A percentile compares a stretch with the other conserved stretches of the same genome.
These are phyloP conservation scores for Coccomyxa sp. DNA, from an alignment of 139 green algal genomes.

Conservation along the genomic window DNA sequence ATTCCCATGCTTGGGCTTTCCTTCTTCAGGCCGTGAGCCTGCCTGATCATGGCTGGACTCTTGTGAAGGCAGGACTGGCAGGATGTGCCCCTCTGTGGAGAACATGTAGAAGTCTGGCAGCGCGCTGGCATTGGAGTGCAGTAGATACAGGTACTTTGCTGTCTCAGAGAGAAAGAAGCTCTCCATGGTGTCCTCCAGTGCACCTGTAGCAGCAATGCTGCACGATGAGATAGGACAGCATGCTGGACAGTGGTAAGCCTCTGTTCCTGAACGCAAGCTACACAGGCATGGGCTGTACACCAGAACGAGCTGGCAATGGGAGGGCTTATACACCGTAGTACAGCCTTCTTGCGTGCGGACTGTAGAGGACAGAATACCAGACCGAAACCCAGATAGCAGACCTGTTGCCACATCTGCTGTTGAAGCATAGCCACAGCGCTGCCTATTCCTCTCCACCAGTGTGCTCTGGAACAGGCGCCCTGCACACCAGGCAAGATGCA, in stretches of 20 bases:
- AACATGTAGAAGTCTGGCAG: slow-evolving; percentile 66
- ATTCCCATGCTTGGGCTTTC: too few relatives aligned
- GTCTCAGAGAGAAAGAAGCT: slow-evolving; percentile 91
- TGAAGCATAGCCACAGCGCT: slow-evolving; percentile 58
- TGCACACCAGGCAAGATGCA: too few relatives aligned
- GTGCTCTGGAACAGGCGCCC: slow-evolving; percentile 24
- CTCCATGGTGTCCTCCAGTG: slow-evolving; percentile 81
- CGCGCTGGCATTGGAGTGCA: slow-evolving; percentile 40
- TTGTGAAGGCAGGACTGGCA: slow-evolving; percentile 32
- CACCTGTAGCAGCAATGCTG: not conserved
- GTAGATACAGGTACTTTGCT: slow-evolving; percentile 85
- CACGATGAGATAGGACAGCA: too few relatives aligned
- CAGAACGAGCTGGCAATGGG: too few relatives aligned
- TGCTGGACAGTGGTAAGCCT: not conserved
- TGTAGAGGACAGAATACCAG: not conserved
- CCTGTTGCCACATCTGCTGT: slow-evolving; percentile 62
- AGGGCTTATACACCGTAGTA: too few relatives aligned
- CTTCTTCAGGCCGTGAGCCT: too few relatives aligned
- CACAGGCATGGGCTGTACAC: not conserved
- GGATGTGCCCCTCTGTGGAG: slow-evolving; percentile 68
- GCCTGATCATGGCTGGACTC: too few relatives aligned
- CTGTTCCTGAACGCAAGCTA: not conserved
- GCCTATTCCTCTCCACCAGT: slow-evolving; percentile 31
- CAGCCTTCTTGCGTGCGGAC: too few relatives aligned
- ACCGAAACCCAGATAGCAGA: slow-evolving; percentile 4